Percentiles rank a stretch among this genome's conserved stretches.
Conservation (phyloP, 768 basidiomycete genomes). For the Boletus sp. region DNA sequence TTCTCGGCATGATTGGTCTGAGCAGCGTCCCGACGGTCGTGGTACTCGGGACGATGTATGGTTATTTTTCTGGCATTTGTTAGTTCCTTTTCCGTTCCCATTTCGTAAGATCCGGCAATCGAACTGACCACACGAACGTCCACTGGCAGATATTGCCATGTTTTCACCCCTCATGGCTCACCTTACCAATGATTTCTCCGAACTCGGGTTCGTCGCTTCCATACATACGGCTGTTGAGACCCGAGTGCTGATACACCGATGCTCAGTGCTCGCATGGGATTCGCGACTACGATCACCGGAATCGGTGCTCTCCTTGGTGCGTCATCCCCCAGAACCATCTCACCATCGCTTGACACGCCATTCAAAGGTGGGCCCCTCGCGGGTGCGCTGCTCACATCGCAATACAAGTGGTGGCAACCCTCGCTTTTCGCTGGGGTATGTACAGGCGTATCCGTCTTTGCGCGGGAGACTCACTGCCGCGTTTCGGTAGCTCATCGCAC, state of each 20-base stretch:
- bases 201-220: conserved; percentile 41
- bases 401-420: conserved; percentile 57
- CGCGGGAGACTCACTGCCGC: background rate
- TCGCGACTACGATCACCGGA: conserved; percentile 3
- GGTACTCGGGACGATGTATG: conserved; percentile 41
- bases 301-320: conserved; percentile 20
- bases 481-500: conserved; percentile 3
- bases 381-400: conserved; percentile 50
- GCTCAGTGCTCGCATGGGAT: background rate
- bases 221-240: background rate
- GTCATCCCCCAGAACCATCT: conserved; percentile 2
- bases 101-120: background rate
- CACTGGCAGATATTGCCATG: conserved; percentile 33
- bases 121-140: background rate
- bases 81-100: conserved; percentile 4
- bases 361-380: conserved; percentile 51
- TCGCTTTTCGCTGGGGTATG: conserved; percentile 48
- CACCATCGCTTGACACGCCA: background rate
- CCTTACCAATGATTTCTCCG: conserved; percentile 34
- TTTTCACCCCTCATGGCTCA: conserved; percentile 35
- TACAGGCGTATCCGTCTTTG: background rate
- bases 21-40: conserved; percentile 34
- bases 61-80: conserved; percentile 48
- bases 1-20: conserved; percentile 46
- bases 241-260: background rate